phyloP scores from a whole-genome alignment of 2,329 filamentous ascomycete genomes.

The Pyrenophora teres region DNA sequence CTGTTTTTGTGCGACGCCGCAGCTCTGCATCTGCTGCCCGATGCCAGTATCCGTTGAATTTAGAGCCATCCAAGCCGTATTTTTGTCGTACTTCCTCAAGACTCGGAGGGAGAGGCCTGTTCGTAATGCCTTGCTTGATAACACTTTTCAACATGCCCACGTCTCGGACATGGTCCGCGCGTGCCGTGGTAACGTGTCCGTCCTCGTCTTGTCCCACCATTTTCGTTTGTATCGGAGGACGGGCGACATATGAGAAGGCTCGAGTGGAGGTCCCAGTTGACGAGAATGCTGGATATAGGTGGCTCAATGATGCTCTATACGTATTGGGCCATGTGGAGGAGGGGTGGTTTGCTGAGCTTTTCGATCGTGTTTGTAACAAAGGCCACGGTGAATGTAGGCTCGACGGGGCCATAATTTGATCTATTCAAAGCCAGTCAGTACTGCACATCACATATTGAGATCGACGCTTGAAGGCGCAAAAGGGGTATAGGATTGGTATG shows the following conservation, averaged over 20 bases:
- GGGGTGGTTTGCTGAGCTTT: background rate
- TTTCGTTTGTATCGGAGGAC: too few species aligned
- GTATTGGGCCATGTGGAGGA: background rate
- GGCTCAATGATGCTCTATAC: background rate
- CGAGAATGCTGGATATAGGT: background rate
- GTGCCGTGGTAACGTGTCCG: too few species aligned
- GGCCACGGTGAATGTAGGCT: background rate
- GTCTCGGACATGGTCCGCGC: too few species aligned
- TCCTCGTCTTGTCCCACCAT: too few species aligned
- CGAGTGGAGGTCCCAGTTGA: background rate
- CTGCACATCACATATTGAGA: constrained; percentile 26
- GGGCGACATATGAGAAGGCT: constrained; percentile 8
- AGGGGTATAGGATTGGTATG: constrained; percentile 36
- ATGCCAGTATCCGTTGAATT: background rate
- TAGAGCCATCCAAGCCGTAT: background rate
- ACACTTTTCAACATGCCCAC: background rate
- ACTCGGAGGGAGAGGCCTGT: background rate
- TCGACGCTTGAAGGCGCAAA: constrained; percentile 1
- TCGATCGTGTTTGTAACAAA: background rate
- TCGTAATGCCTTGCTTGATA: background rate
- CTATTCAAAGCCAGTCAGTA: constrained; percentile 36
- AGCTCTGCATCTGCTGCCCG: background rate
- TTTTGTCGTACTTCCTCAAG: background rate
- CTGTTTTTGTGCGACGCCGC: background rate
- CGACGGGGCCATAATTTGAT: background rate